These are phyloP conservation scores for Lachnellula occidentalis DNA, from an alignment of 2,329 filamentous ascomycete species.

Conservation along the genomic window DNA sequence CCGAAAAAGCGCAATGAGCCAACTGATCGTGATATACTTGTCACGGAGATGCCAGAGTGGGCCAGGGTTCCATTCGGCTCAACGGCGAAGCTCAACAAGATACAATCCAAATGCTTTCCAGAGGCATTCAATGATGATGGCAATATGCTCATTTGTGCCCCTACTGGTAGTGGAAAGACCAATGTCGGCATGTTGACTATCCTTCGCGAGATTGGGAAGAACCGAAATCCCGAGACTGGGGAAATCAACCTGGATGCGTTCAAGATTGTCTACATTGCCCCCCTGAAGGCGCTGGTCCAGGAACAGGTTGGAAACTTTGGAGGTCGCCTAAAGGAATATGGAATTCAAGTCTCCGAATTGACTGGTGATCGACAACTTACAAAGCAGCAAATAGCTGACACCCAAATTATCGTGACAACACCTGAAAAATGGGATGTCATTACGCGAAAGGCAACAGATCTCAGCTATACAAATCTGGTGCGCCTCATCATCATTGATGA, in stretches of 20 bases:
- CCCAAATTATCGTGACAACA: conserved; percentile 95
- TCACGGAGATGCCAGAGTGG: conserved; percentile 89
- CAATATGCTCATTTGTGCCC: conserved; percentile 96
- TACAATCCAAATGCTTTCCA: conserved; percentile 90
- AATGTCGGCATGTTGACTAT: conserved; percentile 98
- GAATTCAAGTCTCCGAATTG: conserved; percentile 88
- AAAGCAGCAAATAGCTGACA: conserved; percentile 97
- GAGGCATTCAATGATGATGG: conserved; percentile 89
- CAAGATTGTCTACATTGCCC: conserved; percentile 98
- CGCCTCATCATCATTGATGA: conserved; percentile 95
- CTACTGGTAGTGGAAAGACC: conserved; percentile 95
- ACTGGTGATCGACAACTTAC: conserved; percentile 97
- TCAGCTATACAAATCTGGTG: conserved; percentile 96
- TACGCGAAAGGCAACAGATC: conserved; percentile 92
- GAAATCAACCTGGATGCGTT: conserved; percentile 93
- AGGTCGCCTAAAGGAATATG: conserved; percentile 81
- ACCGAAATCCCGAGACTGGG: conserved; percentile 82
- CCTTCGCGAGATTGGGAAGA: conserved; percentile 91
- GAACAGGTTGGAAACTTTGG: conserved; percentile 98
- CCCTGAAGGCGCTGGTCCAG: conserved; percentile 90
- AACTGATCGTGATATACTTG: conserved; percentile 74
- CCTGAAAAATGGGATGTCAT: conserved; percentile 99
- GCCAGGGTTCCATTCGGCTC: conserved; percentile 78
- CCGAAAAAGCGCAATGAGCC: conserved; percentile 83
- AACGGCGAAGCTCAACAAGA: conserved; percentile 84